Percentiles rank a stretch among this genome's conserved stretches.
Conservation (phyloP, 352 stramenopile species). For the Phytophthora tentaculata region DNA sequence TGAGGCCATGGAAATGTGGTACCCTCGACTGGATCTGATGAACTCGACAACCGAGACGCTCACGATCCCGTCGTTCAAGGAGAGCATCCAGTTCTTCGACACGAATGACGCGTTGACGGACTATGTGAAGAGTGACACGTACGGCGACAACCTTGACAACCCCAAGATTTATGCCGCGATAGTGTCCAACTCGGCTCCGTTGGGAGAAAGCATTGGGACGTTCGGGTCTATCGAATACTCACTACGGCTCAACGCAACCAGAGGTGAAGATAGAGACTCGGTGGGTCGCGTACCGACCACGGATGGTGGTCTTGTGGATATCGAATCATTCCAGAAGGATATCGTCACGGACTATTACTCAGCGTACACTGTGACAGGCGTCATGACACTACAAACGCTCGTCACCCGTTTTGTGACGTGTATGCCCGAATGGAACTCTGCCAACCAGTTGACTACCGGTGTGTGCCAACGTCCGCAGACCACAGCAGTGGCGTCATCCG, state of each 20-base stretch:
- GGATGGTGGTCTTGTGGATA: constrained; percentile 30
- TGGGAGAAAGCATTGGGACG: constrained; percentile 46
- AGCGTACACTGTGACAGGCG: constrained; percentile 54
- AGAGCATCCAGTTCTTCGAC: constrained; percentile 71
- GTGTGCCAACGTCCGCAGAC: constrained; percentile 47
- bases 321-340: constrained; percentile 44
- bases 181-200: constrained; percentile 60
- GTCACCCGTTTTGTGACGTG: constrained; percentile 68
- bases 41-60: constrained; percentile 25
- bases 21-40: constrained; percentile 46
- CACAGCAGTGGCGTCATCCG: constrained; percentile 31
- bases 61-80: constrained; percentile 51
- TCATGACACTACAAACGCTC: constrained; percentile 74
- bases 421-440: constrained; percentile 51
- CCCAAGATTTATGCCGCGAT: constrained; percentile 66
- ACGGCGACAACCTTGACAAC: constrained; percentile 48
- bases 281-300: constrained; percentile 40
- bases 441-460: constrained; percentile 45
- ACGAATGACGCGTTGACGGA: constrained; percentile 44
- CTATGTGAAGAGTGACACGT: constrained; percentile 58
- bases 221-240: constrained; percentile 66
- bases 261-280: constrained; percentile 25
- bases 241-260: constrained; percentile 66
- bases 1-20: constrained; percentile 58
- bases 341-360: constrained; percentile 49